These are phyloP conservation scores for Meyerozyma athensensis DNA, from an alignment of 1,139 yeast species.

Conservation along the genomic window DNA sequence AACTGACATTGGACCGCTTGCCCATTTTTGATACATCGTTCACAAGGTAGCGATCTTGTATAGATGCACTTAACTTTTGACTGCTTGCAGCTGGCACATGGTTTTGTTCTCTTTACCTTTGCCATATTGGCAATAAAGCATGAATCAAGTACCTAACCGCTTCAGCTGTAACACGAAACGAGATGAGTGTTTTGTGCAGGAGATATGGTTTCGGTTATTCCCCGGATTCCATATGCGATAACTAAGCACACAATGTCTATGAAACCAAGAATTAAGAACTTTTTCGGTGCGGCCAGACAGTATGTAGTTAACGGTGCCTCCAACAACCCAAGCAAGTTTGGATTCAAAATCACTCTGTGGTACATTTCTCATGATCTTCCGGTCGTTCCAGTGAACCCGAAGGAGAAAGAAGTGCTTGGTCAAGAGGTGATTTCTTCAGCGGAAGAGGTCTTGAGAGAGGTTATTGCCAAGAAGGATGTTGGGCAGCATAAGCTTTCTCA, in stretches of 20 bases:
- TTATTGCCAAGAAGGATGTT: conserved; percentile 20
- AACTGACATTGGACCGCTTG: conserved; percentile 48
- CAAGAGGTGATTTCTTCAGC: conserved; percentile 36
- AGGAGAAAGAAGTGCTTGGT: conserved; percentile 42
- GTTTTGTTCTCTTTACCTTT: conserved; percentile 48
- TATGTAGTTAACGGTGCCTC: conserved; percentile 79
- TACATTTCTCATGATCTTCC: conserved; percentile 54
- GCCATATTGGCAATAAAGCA: conserved; percentile 23
- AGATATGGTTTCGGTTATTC: too few species aligned
- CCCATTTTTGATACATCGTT: conserved; percentile 49
- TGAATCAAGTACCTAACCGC: too few species aligned
- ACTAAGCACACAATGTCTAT: conserved; percentile 27
- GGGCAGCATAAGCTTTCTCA: conserved; percentile 22
- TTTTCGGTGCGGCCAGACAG: conserved; percentile 48
- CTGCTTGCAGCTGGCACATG: conserved; percentile 60
- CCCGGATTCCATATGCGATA: not conserved
- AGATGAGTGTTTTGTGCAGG: too few species aligned
- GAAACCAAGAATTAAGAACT: conserved; percentile 37
- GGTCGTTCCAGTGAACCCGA: conserved; percentile 66
- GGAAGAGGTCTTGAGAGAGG: conserved; percentile 24
- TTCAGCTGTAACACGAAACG: too few species aligned
- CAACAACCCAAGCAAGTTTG: conserved; percentile 59
- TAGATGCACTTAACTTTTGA: conserved; percentile 62
- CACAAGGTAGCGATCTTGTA: conserved; percentile 47
- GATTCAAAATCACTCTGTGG: conserved; percentile 69